Base-by-base conservation (phyloP, 352 stramenopile species). In the Phytophthora rubi region DNA sequence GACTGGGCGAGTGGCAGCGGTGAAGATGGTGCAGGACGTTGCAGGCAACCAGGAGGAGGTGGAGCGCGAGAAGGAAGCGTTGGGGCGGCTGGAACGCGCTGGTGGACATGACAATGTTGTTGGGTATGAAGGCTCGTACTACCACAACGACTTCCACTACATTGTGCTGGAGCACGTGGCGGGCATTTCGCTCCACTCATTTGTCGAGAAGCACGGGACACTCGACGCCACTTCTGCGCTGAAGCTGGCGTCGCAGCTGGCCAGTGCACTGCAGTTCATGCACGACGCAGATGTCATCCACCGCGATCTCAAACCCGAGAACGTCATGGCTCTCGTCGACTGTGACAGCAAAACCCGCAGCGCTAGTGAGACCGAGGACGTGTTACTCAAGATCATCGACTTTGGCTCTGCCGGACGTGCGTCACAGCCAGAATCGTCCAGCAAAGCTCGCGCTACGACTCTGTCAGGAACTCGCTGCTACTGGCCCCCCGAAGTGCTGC, bases 241-340 rank as follows among this genome's bases (percentile, higher is more conserved):
- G 26, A 69, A 84, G 42, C 77, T 95, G 15, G 75, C 82, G 7
- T 71, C 76, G 6, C 86, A 96, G 48, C 62, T 96, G 15, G 80
- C 84, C 7, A 84, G 81, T 32, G 89, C 87, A 18, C 62, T 96
- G 33, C 68, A 75, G 30, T 96, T 95, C 60, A 81, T 97, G 57
- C 71, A 91, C 47, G 45, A 76, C 10, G 59, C 81, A 5, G 75
- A 86, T 47, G 76, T 97, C 32, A 73, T 94, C 33, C 91, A 97
- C 59, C 83, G 90, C n/a, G 91, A 97, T 63, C 73, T 97, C 15
- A 97, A 97, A 62, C 91, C 91, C 0, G 91, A 95, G 63, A 97
- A 97, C 61, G 80, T 97, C 62, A 91, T 97, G 79, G 28, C 49
- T 0, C 63, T 96, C 1, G 61, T 79, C 13, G 42, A 65, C 44